phyloP scores from a whole-genome alignment of 1,284 basidiomycete species.

The Cryptococcus neoformans region DNA sequence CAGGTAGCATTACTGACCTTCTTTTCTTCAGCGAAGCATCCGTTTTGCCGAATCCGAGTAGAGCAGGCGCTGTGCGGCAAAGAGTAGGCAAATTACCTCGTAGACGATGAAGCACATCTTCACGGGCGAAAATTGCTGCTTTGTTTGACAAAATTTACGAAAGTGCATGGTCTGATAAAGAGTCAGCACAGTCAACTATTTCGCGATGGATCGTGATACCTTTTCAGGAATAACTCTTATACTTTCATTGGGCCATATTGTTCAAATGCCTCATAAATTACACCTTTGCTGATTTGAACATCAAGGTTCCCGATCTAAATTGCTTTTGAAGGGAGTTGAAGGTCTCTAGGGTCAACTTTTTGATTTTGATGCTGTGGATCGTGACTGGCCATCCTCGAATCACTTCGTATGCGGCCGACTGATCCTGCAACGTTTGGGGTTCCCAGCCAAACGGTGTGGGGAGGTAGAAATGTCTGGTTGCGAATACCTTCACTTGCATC shows the following conservation, averaged over 20 bases:
- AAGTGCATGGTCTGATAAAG: slow-evolving; percentile 81
- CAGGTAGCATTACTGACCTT: background rate
- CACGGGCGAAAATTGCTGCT: slow-evolving; percentile 93
- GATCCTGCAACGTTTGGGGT: too few species aligned
- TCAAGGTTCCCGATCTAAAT: slow-evolving; percentile 98
- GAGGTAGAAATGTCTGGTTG: too few species aligned
- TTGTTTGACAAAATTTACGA: slow-evolving; percentile 96
- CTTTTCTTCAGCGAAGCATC: slow-evolving; percentile 58
- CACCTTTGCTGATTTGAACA: slow-evolving; percentile 85
- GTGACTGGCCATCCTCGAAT: slow-evolving; percentile 7
- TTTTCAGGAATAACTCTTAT: slow-evolving; percentile 92
- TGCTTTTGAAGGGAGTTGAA: slow-evolving; percentile 85
- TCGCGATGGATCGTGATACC: slow-evolving; percentile 53
- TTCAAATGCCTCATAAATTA: slow-evolving; percentile 90
- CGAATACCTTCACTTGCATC: too few species aligned
- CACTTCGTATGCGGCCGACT: background rate
- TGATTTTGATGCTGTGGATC: slow-evolving; percentile 1
- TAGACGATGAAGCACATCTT: slow-evolving; percentile 90
- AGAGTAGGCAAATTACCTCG: slow-evolving; percentile 84
- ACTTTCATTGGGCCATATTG: slow-evolving; percentile 95
- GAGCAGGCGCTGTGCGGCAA: slow-evolving; percentile 87
- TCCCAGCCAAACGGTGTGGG: too few species aligned
- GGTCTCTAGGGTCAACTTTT: slow-evolving; percentile 4
- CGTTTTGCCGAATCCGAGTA: slow-evolving; percentile 96
- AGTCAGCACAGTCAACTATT: background rate